These are phyloP conservation scores for Lipomyces yamadae DNA, from an alignment of 805 yeast genomes.

Conservation along the genomic window DNA sequence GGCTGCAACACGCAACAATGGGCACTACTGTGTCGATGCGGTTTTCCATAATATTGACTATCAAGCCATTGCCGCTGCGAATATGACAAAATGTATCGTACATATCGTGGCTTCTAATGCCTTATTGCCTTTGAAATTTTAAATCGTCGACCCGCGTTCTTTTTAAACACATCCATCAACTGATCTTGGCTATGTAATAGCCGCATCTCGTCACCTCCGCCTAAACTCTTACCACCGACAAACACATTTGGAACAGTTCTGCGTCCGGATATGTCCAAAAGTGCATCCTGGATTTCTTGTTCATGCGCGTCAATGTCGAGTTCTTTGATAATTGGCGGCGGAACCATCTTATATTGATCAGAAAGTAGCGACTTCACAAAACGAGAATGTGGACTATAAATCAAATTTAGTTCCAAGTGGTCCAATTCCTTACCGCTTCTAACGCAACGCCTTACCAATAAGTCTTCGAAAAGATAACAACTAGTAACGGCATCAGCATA, in stretches of 20 bases:
- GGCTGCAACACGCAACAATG: too few relatives aligned
- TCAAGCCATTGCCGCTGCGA: not conserved
- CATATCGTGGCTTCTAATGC: not conserved
- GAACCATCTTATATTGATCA: slow-evolving; percentile 69
- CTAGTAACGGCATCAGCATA: slow-evolving; percentile 21
- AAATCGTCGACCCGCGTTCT: slow-evolving; percentile 19
- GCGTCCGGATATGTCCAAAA: slow-evolving; percentile 73
- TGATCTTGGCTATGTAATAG: slow-evolving; percentile 62
- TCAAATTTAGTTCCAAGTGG: not conserved
- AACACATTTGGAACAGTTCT: slow-evolving; percentile 89
- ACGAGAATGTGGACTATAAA: slow-evolving; percentile 70
- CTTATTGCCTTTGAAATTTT: not conserved
- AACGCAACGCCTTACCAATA: slow-evolving; percentile 42
- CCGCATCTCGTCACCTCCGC: slow-evolving; percentile 85
- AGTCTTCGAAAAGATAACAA: slow-evolving; percentile 57
- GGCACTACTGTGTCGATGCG: not conserved
- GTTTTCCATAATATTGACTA: not conserved
- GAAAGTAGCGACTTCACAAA: slow-evolving; percentile 68
- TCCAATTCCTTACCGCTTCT: slow-evolving; percentile 11
- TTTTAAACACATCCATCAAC: slow-evolving; percentile 45
- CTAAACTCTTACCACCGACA: slow-evolving; percentile 73
- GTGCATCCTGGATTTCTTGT: slow-evolving; percentile 69
- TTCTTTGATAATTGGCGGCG: slow-evolving; percentile 76
- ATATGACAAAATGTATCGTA: not conserved
- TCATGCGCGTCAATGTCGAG: slow-evolving; percentile 83